phyloP scores from a whole-genome alignment of 106 monocot genomes.

The Dendrobium catenatum region DNA sequence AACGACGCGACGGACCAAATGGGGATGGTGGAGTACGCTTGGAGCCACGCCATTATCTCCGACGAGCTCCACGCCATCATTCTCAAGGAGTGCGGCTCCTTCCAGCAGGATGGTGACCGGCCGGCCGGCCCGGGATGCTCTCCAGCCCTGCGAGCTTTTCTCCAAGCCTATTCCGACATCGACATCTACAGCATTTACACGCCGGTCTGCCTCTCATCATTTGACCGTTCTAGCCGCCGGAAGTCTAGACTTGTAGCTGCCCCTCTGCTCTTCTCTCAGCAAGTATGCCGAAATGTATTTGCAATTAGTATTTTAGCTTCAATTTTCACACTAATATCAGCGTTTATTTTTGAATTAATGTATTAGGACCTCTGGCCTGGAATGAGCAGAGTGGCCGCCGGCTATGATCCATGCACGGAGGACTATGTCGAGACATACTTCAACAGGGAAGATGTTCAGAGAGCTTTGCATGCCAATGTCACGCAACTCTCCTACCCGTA shows the following conservation, averaged over 20 bases:
- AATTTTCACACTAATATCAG: background rate
- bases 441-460: constrained; percentile 74
- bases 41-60: constrained; percentile 95
- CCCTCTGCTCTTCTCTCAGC: constrained; percentile 44
- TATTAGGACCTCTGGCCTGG: constrained; percentile 30
- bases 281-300: constrained; percentile 16
- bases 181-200: constrained; percentile 96
- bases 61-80: constrained; percentile 61
- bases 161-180: constrained; percentile 50
- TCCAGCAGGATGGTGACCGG: constrained; percentile 22
- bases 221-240: background rate
- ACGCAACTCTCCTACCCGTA: constrained; percentile 62
- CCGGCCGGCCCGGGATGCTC: constrained; percentile 29
- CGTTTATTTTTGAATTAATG: background rate
- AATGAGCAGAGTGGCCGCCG: constrained; percentile 25
- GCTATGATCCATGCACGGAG: constrained; percentile 87
- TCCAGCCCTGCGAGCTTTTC: constrained; percentile 39
- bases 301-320: background rate
- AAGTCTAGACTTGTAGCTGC: constrained; percentile 22
- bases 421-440: constrained; percentile 65
- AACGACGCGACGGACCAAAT: constrained; percentile 76
- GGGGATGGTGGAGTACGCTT: constrained; percentile 93
- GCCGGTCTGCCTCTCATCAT: constrained; percentile 64
- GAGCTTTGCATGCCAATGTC: constrained; percentile 73
- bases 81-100: constrained; percentile 45